Conservation (phyloP, 768 basidiomycete species). For the Mycena alexandri region DNA sequence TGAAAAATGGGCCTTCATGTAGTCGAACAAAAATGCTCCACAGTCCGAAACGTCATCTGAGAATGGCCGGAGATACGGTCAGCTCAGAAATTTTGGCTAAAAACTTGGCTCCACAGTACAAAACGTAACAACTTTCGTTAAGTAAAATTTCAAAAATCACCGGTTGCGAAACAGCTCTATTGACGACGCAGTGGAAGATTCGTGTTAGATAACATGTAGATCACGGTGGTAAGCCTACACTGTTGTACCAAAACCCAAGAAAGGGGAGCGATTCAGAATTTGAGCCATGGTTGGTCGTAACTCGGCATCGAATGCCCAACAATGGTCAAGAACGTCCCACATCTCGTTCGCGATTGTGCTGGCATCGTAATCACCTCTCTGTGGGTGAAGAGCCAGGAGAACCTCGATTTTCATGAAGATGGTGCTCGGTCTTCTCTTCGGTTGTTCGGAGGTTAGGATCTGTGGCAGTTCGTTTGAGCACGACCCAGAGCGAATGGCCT, state of each 20-base stretch:
- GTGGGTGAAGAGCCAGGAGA: neutral
- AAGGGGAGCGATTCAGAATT: conserved; percentile 9
- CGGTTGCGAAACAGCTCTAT: too few relatives aligned
- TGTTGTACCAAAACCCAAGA: conserved; percentile 1
- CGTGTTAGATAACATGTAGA: too few relatives aligned
- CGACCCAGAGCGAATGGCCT: too few relatives aligned
- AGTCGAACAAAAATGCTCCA: too few relatives aligned
- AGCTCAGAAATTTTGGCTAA: too few relatives aligned
- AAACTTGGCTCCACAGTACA: too few relatives aligned
- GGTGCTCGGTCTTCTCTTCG: conserved; percentile 10
- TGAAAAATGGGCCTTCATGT: too few relatives aligned
- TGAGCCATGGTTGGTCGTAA: neutral
- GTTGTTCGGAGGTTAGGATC: conserved; percentile 6
- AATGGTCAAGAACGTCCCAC: conserved; percentile 9
- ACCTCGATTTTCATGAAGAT: neutral
- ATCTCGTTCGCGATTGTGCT: neutral
- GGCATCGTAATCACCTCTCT: conserved; percentile 1
- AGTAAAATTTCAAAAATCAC: too few relatives aligned
- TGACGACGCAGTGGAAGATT: too few relatives aligned
- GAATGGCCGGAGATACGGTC: too few relatives aligned
- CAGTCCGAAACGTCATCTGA: too few relatives aligned
- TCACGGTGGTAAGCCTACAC: neutral
- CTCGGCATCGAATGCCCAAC: conserved; percentile 1
- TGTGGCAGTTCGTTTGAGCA: neutral
- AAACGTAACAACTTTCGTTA: too few relatives aligned